Evolutionary conservation across 495 filamentous ascomycete genomes (phyloP).

Genomic region (Penicillium atrosanguineum): DNA sequence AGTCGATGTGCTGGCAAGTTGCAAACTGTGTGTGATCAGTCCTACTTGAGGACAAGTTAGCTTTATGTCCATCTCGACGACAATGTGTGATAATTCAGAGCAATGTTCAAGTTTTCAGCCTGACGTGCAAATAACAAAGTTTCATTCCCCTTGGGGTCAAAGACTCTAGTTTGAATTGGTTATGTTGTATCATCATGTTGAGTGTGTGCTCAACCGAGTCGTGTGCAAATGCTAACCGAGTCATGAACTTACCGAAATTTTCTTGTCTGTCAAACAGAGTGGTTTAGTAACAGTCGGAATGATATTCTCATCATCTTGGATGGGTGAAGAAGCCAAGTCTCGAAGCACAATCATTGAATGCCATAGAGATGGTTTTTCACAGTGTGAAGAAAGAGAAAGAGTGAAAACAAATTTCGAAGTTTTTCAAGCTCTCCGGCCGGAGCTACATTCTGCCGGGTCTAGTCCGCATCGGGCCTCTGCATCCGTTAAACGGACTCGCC

Average conservation of each 20-base stretch:
- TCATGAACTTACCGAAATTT: constrained; percentile 20
- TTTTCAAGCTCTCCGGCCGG: constrained; percentile 25
- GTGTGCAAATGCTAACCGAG: constrained; percentile 2
- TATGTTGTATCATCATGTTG: constrained; percentile 69
- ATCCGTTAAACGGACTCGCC: neutral
- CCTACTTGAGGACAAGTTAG: constrained; percentile 29
- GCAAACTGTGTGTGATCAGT: constrained; percentile 11
- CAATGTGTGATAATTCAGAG: constrained; percentile 14
- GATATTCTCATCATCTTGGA: neutral
- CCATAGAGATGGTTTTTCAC: constrained; percentile 14
- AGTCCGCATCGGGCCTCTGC: neutral
- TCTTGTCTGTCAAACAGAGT: neutral
- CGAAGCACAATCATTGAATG: constrained; percentile 19
- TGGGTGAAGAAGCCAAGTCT: neutral
- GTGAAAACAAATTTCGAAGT: constrained; percentile 20
- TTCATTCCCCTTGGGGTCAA: constrained; percentile 92
- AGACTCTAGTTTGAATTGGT: constrained; percentile 99
- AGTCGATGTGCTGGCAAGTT: neutral
- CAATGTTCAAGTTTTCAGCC: constrained; percentile 66
- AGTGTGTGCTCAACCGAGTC: constrained; percentile 13
- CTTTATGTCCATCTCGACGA: constrained; percentile 16
- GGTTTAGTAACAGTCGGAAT: constrained; percentile 2
- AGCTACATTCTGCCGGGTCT: constrained; percentile 6
- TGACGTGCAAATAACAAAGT: constrained; percentile 95
- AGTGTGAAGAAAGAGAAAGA: constrained; percentile 18